Base-by-base conservation (phyloP, 1,139 yeast genomes). In the Debaryomycetaceae sp. region DNA sequence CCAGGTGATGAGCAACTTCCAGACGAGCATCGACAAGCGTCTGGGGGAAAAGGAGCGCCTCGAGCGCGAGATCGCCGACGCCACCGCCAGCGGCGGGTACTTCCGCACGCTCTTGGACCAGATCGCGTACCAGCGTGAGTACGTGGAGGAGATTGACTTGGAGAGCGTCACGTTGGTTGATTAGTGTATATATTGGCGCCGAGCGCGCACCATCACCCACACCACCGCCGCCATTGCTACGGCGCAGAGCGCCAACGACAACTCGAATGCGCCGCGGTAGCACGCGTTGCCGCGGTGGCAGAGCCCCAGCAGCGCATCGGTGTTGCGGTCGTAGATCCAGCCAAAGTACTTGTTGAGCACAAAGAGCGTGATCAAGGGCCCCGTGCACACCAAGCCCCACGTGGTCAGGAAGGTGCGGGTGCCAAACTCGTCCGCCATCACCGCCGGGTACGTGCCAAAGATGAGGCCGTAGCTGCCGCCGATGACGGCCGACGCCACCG, bases 1-100 rank as follows among this genome's bases (percentile, higher is more conserved):
- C 42, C 96, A 88, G 48, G 85, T 91, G 3, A 75, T 85, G 48
- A 74, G 76, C 32, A 78, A 80, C 27, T 81, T 88, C 59, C 95
- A 86, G 45, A 64, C 78, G 1, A 59, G 75, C 30, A 68, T 85
- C 29, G 94, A 84, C 42, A 70, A 72, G 44, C 72, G 79, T 36
- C 66, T 71, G 11, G 58, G 65, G n/a, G 75, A 76, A 49, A 78
- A 82, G 54, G 75, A 73, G 34, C 72, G 71, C 39, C 58, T 75
- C 31, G 71, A 75, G 48, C 65, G 56, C 27, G 64, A 65, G 31
- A 71, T 81, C 27, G 70, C 73, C 30, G 71, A 74, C 39, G 80
- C 88, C 16, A 73, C 74, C 29, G 53, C 75, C 16, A 75, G 85
- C 33, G 63, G 70, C 32, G 66, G 64, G 6, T 84, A 82, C 46